Base-by-base conservation (phyloP, 1,284 basidiomycete species). In the Fomes fomentarius region DNA sequence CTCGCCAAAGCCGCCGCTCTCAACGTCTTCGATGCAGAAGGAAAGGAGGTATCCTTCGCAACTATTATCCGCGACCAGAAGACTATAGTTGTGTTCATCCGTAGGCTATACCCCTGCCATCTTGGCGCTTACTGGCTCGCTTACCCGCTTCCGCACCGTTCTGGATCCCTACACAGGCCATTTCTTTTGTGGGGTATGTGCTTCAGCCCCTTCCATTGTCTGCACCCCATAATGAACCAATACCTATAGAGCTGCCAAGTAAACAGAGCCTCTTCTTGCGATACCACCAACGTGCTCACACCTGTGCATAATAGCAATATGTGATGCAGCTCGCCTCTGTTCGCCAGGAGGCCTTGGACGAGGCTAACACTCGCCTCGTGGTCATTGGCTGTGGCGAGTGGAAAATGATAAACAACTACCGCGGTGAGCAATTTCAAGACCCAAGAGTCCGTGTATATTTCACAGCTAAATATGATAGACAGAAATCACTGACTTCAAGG, bases 361-460 rank as follows among this genome's bases (percentile, higher is more conserved):
- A 68, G 15, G 77, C 81, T 0, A 68, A 66, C 11, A 66, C 70
- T 10, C 75, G 75, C 38, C 72, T 89, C 4, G 72, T 82, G 2
- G 65, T 89, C 22, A 71, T 90, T 37, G 85, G 87, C 2, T 88
- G 86, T 59, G 87, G 87, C 2, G 79, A 83, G 25, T 83, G 78
- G 74, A 62, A 76, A 22, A 69, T 80, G 9, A 83, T 88, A 50
- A 65, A 74, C 38, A 61, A 66, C n/a, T 89, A 89, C 66, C 71
- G 74, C 46, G 77, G 84, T 82, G 52, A 25, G 72, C 15, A 15
- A 26, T 30, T 39, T 17, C 26, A 25, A 15, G 28, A 45, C 26
- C 28, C 15, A 28, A 44, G 28, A 7, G 8, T 31, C 30, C 30
- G 34, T 37, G 4, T 17, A 17, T 17, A 11, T 37, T 8, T 17